A percentile compares a stretch with the other conserved stretches of the same genome.
These are phyloP conservation scores for Pythium sp. DNA, from an alignment of 352 stramenopile species.

Conservation along the genomic window DNA sequence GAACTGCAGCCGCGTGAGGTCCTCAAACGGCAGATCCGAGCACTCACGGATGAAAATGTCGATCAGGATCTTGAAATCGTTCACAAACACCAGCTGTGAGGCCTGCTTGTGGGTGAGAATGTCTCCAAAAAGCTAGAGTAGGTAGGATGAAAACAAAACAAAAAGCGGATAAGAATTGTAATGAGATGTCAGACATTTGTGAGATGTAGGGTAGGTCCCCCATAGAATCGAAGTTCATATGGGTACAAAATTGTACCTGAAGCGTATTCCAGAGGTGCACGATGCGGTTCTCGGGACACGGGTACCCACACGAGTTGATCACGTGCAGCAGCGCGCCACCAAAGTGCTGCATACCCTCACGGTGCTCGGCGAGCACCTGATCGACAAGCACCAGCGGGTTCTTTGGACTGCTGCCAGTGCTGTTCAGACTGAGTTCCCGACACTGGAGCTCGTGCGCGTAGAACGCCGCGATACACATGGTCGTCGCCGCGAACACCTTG, in stretches of 20 bases:
- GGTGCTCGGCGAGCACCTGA: constrained; percentile 42
- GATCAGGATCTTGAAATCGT: constrained; percentile 73
- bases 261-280: constrained; percentile 51
- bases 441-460: constrained; percentile 47
- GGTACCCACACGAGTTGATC: constrained; percentile 80
- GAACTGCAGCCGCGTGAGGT: constrained; percentile 38
- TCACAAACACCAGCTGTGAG: constrained; percentile 56
- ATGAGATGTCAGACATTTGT: background rate
- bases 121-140: constrained; percentile 46
- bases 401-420: background rate
- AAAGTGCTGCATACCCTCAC: constrained; percentile 59
- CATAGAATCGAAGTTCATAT: too few species aligned
- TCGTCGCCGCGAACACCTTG: constrained; percentile 61
- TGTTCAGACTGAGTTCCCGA: background rate
- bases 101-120: constrained; percentile 46
- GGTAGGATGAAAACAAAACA: background rate
- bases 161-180: background rate
- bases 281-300: constrained; percentile 34
- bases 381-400: constrained; percentile 35
- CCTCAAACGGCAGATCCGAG: constrained; percentile 53
- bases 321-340: constrained; percentile 69
- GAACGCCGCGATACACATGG: constrained; percentile 52
- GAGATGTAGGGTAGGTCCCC: too few species aligned
- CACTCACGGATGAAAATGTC: constrained; percentile 68
- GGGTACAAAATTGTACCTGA: constrained; percentile 29